Evolutionary conservation across 78 protist genomes (phyloP).

Genomic region (Dictyostelium citrinum): DNA sequence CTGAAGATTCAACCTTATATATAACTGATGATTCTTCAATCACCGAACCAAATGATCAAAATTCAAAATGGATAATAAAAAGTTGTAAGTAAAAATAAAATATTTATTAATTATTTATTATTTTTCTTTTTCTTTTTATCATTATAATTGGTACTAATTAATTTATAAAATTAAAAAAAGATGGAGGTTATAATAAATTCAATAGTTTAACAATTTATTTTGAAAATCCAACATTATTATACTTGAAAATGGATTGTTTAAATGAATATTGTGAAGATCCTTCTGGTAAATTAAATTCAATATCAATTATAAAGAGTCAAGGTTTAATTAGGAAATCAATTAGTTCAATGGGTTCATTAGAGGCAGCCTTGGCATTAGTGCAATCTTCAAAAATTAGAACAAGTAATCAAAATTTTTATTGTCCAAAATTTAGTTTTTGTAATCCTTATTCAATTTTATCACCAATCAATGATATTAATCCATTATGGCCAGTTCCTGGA

Average conservation of each 20-base stretch:
- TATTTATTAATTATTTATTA: too few relatives aligned
- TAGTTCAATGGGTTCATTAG: not conserved
- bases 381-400: not conserved
- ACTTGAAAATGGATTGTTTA: not conserved
- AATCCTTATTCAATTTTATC: not conserved
- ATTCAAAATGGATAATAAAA: not conserved
- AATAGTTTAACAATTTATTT: not conserved
- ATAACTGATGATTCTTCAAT: not conserved
- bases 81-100: not conserved
- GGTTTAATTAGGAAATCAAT: not conserved
- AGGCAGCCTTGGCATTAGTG: not conserved
- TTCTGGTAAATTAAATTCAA: not conserved
- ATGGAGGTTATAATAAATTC: not conserved
- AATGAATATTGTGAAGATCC: not conserved
- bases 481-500: slow-evolving; percentile 35
- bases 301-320: not conserved
- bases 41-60: not conserved
- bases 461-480: not conserved
- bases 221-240: not conserved
- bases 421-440: not conserved
- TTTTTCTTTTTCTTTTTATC: too few relatives aligned
- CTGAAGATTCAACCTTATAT: not conserved
- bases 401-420: not conserved
- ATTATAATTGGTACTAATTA: too few relatives aligned
- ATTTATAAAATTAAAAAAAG: not conserved